Base-by-base conservation (phyloP, 78 protist genomes). In the Salpingoeca rosetta region DNA sequence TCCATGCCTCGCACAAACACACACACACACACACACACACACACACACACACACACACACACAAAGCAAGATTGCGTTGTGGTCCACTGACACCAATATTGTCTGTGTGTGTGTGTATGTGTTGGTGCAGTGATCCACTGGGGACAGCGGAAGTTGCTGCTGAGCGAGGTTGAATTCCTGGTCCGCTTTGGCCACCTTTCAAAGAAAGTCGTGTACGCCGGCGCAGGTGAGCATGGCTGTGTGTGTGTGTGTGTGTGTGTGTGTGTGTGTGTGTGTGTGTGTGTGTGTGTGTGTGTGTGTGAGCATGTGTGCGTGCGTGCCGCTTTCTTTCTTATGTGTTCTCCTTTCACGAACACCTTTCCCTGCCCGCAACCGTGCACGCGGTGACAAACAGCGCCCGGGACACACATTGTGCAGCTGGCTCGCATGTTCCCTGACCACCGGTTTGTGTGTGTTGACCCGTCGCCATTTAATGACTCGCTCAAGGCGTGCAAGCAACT, bases 81-180 rank as follows among this genome's bases (percentile, higher is more conserved):
- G 65, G 65, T 51, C 65, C 17, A 17, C 65, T 51, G 31, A 22
- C 65, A 51, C 17, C 65, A 22, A 22, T 17, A 51, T 22, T 17
- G 17, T 51, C 65, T 51, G 65, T 51, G 31, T 51, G 31, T 51
- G 7, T 17, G 7, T 17, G 65, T 17, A 7, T 51, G 31, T 22
- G 31, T 17, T 22, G 31, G 7, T 17, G 7, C 65, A 11, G 85
- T 80, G 38, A 38, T 72, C 39, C 93, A 91, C 86, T 89, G 91
- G 91, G 87, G 87, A 1, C 85, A 89, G 88, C 76, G 91, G n/a
- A 89, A 89, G 86, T 76, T 89, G n/a, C 84, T 85, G 31, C 0
- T 89, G 44, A 17, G n/a, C 51, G 91, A 89, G 82, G 43, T 82
- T 35, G 91, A 89, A 75, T 85, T 89, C 41, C 88, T 89, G 35